Evolutionary conservation across 495 filamentous ascomycete genomes (phyloP).

Genomic region (Penicillium desertorum): DNA sequence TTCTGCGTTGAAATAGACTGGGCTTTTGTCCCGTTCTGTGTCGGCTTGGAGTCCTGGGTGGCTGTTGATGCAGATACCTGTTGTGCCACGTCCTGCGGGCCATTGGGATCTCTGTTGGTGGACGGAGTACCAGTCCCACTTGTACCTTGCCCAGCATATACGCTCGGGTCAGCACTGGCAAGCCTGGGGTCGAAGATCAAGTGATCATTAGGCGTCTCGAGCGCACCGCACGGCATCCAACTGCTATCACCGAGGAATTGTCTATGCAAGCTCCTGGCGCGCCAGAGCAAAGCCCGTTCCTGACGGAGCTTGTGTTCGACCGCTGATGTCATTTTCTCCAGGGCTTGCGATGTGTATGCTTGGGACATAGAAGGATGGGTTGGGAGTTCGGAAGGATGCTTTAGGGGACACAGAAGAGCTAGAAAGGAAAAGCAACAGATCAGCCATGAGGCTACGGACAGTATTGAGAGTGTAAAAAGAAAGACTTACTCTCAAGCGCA

Average conservation of each 20-base stretch:
- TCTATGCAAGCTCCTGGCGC: slow-evolving; percentile 72
- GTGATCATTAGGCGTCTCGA: slow-evolving; percentile 38
- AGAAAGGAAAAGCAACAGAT: slow-evolving; percentile 10
- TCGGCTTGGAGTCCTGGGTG: slow-evolving; percentile 11
- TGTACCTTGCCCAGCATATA: slow-evolving; percentile 18
- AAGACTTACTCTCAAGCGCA: slow-evolving; percentile 71
- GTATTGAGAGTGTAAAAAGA: neutral
- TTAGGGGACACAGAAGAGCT: slow-evolving; percentile 88
- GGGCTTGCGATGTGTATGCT: slow-evolving; percentile 75
- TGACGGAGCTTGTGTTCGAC: slow-evolving; percentile 69
- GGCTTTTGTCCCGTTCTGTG: slow-evolving; percentile 14
- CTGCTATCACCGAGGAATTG: slow-evolving; percentile 75
- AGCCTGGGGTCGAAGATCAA: slow-evolving; percentile 44
- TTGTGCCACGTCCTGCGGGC: slow-evolving; percentile 15
- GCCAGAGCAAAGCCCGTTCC: slow-evolving; percentile 73
- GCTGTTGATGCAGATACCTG: slow-evolving; percentile 9
- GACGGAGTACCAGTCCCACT: slow-evolving; percentile 18
- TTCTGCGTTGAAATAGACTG: slow-evolving; percentile 15
- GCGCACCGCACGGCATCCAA: slow-evolving; percentile 70
- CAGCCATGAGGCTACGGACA: neutral
- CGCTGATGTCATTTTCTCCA: slow-evolving; percentile 75
- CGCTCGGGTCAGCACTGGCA: slow-evolving; percentile 18
- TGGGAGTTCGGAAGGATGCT: slow-evolving; percentile 79
- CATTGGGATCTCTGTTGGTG: slow-evolving; percentile 6
- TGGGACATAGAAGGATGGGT: slow-evolving; percentile 79